Evolutionary conservation across 176 grass and related monocot species (phyloP), one percentile per base, ranked within the genome.

Genomic region (Elymus sibiricus): DNA sequence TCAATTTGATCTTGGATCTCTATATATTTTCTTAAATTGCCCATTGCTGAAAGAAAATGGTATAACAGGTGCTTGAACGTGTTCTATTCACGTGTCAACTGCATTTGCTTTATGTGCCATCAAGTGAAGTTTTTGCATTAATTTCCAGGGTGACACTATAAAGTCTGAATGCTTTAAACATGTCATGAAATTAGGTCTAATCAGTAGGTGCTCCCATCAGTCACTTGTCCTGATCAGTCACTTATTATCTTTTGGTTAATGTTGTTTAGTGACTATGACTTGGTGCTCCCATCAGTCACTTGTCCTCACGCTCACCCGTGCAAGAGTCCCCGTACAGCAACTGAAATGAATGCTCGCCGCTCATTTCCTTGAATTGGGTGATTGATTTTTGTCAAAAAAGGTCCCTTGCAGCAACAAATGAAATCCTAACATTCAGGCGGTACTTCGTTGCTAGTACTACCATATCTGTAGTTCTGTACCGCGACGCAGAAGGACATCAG

Each of bases 401-500:
- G 49, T 53, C 49, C 49, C 49, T 53, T 2, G 49, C 49, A 53
- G 6, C 49, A 19, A 14, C 71, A 28, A 53, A 58, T 19, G 31
- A 43, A 56, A 10, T 15, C 42, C 34, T 27, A 58, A 53, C 67
- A 17, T 25, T 77, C 81, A 19, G 9, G 70, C 34, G 5, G 24
- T 53, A 42, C 59, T 19, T 69, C 77, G 60, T 82, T 9, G 25
- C 43, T 16, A 34, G 32, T 3, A 5, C 32, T 2, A 49, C 46
- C 46, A 49, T 6, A 49, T 49, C 14, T 16, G 46, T 49, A 31
- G 81, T 55, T 79, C 75, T 84, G 87, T 44, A 56, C 56, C 53
- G 74, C 81, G 53, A 88, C 71, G 80, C 87, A 79, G 38, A 39
- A 79, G 76, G 76, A 53, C 80, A 39, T 10, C n/a, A 73, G 72